Base-by-base conservation (phyloP, 1,284 basidiomycete species). In the Sporisorium graminicola region DNA sequence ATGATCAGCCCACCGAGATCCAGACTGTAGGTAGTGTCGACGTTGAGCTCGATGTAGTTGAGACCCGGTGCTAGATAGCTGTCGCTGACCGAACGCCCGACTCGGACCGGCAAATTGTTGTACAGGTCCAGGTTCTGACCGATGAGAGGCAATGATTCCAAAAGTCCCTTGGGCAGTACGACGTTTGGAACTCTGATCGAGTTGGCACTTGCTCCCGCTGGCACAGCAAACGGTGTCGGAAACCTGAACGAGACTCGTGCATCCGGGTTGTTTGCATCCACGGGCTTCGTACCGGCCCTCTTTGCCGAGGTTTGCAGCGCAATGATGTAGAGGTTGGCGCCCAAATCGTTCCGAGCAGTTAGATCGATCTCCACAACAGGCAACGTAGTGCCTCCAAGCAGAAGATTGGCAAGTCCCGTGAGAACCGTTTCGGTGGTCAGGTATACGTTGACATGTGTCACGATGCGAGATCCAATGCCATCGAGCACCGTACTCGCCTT, bases 401-500 rank as follows among this genome's bases (percentile, higher is more conserved):
- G 46, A 76, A 18, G 42, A 47, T 61, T 4, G 53, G 22, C n/a
- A 76, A 58, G 29, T n/a, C 70, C 80, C 0, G 67, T 58, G 46
- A 74, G 27, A 0, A 77, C 44, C 7, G 67, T 74, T 27, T 72
- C 22, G 0, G 74, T 49, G 9, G 78, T 75, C 37, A 83, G 60
- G 46, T 66, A 76, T 31, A 75, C 67, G n/a, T 72, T 61, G 64
- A 85, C 72, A 6, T 68, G 37, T 0, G 66, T 68, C n/a, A 83
- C 71, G 42, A 82, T 71, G 33, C 78, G 69, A 50, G 73, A 59
- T 18, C 63, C 82, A 35, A 84, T 78, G 88, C 90, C 90, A 14
- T 83, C 77, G 44, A 92, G 84, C 50, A 86, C 86, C 2, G 90
- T 88, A 7, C 86, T 78, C 40, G 92, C 85, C n/a, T 86, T 86